Conservation (phyloP, 805 yeast genomes). For the Nakazawaea laoshanensis region DNA sequence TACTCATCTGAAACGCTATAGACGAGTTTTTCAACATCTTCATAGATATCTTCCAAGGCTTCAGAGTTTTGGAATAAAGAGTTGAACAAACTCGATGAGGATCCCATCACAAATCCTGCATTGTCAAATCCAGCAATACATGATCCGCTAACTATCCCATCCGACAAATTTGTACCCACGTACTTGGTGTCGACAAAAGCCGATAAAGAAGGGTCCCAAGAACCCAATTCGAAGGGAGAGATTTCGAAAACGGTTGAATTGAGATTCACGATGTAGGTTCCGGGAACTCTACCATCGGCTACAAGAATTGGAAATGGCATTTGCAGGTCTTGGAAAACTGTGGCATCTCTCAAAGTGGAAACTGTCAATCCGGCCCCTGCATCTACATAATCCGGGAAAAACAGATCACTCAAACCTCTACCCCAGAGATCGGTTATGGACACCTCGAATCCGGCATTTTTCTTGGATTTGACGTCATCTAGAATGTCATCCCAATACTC, state of each 20-base stretch:
- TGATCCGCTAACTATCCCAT: slow-evolving; percentile 12
- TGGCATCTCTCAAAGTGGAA: slow-evolving; percentile 26
- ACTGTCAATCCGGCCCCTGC: slow-evolving; percentile 29
- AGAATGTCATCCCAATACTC: slow-evolving; percentile 45
- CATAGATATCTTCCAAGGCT: slow-evolving; percentile 27
- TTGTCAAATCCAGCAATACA: slow-evolving; percentile 52
- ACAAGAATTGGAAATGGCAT: slow-evolving; percentile 47
- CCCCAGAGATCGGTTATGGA: slow-evolving; percentile 68
- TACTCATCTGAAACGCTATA: slow-evolving; percentile 24
- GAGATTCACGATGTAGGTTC: slow-evolving; percentile 19
- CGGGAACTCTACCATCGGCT: slow-evolving; percentile 31
- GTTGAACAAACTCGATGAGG: slow-evolving; percentile 58
- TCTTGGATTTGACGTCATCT: slow-evolving; percentile 43
- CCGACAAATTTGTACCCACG: slow-evolving; percentile 38
- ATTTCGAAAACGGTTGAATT: slow-evolving; percentile 46
- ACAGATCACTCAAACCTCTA: slow-evolving; percentile 41
- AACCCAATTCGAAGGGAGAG: slow-evolving; percentile 61
- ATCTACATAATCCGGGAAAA: slow-evolving; percentile 26
- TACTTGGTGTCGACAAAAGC: slow-evolving; percentile 42
- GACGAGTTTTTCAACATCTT: slow-evolving; percentile 15
- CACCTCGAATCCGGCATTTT: slow-evolving; percentile 42
- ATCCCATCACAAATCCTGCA: slow-evolving; percentile 50
- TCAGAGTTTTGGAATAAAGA: slow-evolving; percentile 32
- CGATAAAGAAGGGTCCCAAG: slow-evolving; percentile 45
- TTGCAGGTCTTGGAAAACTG: slow-evolving; percentile 26